A percentile compares a stretch with the other conserved stretches of the same genome.
phyloP scores from a whole-genome alignment of 805 yeast genomes.

The Candida alai region DNA sequence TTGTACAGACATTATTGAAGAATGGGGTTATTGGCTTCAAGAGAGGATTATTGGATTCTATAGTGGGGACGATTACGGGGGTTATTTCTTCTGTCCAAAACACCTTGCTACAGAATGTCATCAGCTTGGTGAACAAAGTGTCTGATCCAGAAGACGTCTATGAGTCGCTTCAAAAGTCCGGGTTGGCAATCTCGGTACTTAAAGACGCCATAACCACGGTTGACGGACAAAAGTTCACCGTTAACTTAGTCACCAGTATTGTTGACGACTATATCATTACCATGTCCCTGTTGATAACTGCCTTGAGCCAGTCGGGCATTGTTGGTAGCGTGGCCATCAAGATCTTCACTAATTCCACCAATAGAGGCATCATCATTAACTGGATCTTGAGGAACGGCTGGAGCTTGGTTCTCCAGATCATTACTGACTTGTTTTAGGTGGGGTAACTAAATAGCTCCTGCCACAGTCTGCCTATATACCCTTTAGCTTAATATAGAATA shows the following conservation, averaged over 20 bases:
- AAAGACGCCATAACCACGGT: conserved; percentile 10
- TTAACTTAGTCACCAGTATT: conserved; percentile 7
- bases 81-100: conserved; percentile 4
- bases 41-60: conserved; percentile 10
- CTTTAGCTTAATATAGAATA: too few relatives aligned
- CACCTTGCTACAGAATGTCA: conserved; percentile 6
- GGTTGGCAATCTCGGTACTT: conserved; percentile 12
- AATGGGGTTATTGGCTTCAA: conserved; percentile 10
- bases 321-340: conserved; percentile 6
- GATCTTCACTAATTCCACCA: conserved; percentile 7
- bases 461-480: too few relatives aligned
- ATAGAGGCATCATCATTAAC: conserved; percentile 8
- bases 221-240: conserved; percentile 11
- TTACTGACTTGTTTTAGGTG: conserved; percentile 1
- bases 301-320: conserved; percentile 8
- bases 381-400: conserved; percentile 8
- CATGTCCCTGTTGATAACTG: conserved; percentile 6
- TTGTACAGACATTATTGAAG: conserved; percentile 7
- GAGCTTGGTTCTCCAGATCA: not conserved
- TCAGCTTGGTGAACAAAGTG: conserved; percentile 8
- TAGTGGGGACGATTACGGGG: conserved; percentile 6
- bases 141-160: conserved; percentile 9
- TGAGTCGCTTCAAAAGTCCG: conserved; percentile 13
- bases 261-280: conserved; percentile 7
- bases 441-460: too few relatives aligned